A percentile compares a stretch with the other conserved stretches of the same genome.
Conservation (phyloP, 371 early-diverging fungal species). For the Mortierella sp. region DNA sequence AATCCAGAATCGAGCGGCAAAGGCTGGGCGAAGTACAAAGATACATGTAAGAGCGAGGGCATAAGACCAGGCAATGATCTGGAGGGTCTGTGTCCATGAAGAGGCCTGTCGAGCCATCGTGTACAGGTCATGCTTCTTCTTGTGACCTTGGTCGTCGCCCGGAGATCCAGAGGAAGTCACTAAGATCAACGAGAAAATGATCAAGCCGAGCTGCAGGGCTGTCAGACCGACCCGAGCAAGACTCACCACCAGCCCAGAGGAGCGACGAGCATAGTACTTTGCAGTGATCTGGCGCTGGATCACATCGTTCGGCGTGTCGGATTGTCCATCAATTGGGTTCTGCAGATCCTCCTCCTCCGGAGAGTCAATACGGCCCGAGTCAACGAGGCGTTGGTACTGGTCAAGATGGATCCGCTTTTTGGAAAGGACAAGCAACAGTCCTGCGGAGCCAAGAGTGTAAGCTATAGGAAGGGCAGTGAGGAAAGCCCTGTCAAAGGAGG, state of each 20-base stretch:
- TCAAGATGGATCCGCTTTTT: constrained; percentile 39
- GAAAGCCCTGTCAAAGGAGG: too few relatives aligned
- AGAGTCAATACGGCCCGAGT: too few relatives aligned
- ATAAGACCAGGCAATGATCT: constrained; percentile 2
- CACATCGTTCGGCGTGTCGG: too few relatives aligned
- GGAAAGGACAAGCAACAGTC: constrained; percentile 19
- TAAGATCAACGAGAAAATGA: constrained; percentile 11
- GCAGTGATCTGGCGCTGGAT: constrained; percentile 18
- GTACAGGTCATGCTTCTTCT: too few relatives aligned
- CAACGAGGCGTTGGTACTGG: constrained; percentile 26
- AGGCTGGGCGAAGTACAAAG: constrained; percentile 2
- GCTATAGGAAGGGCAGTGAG: constrained; percentile 20
- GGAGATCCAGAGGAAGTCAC: too few relatives aligned
- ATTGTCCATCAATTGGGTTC: too few relatives aligned
- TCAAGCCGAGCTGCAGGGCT: constrained; percentile 35
- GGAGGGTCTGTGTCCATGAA: too few relatives aligned
- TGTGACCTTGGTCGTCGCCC: too few relatives aligned
- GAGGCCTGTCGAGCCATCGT: neutral
- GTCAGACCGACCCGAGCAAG: constrained; percentile 42
- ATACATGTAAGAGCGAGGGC: neutral
- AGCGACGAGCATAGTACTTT: constrained; percentile 36
- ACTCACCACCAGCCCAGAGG: constrained; percentile 33
- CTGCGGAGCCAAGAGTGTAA: constrained; percentile 25
- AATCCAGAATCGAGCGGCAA: constrained; percentile 3
- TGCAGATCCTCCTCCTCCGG: too few relatives aligned